A percentile compares a stretch with the other conserved stretches of the same genome.
Conservation (phyloP, 176 grass and related monocot genomes). For the Rhipidocladum racemiflorum region DNA sequence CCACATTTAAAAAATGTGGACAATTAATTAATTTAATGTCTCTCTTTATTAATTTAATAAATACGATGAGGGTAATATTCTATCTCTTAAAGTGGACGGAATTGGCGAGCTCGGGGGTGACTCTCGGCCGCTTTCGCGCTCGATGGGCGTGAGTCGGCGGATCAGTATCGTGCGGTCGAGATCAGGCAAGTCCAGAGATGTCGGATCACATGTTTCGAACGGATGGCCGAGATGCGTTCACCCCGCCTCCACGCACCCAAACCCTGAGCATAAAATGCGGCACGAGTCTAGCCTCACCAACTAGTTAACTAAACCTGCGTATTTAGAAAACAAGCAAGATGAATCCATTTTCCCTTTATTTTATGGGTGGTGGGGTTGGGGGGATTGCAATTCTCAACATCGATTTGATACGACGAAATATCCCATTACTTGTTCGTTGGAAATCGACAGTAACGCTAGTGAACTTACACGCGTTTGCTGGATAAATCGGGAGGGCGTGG, state of each 20-base stretch:
- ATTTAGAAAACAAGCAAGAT: neutral
- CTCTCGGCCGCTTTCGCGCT: too few species aligned
- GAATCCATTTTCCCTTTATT: neutral
- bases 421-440: neutral
- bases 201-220: too few species aligned
- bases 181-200: too few species aligned
- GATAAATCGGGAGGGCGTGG: neutral
- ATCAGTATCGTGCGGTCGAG: too few species aligned
- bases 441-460: neutral
- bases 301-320: neutral
- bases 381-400: neutral
- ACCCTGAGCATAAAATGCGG: neutral
- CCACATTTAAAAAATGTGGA: too few species aligned
- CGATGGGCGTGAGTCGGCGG: too few species aligned
- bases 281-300: neutral
- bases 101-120: too few species aligned
- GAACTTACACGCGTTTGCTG: neutral
- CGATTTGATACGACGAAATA: neutral
- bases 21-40: neutral
- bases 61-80: neutral
- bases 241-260: too few species aligned
- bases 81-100: too few species aligned
- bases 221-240: too few species aligned
- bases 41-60: neutral
- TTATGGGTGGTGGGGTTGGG: too few species aligned